Percentiles rank a stretch among this genome's conserved stretches.
Conservation (phyloP, 306 rosid species). For the Quercus agrifolia region DNA sequence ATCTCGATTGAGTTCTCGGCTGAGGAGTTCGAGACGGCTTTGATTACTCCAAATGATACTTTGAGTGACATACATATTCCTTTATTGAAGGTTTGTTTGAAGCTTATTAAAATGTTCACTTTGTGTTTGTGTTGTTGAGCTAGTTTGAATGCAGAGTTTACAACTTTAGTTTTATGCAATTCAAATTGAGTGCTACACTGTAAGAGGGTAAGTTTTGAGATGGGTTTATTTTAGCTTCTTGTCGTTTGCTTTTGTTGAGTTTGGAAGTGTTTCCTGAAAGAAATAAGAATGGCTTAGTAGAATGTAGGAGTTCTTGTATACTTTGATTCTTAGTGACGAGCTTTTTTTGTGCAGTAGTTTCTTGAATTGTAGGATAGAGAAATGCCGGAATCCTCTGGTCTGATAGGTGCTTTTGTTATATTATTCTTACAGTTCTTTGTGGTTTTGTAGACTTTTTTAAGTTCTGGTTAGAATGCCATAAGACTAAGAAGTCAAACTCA, state of each 20-base stretch:
- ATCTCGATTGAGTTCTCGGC: constrained; percentile 80
- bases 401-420: neutral
- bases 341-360: neutral
- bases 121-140: constrained; percentile 7
- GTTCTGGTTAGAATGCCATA: neutral
- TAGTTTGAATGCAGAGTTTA: constrained; percentile 15
- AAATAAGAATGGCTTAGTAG: constrained; percentile 7
- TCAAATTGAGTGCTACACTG: constrained; percentile 7
- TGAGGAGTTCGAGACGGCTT: constrained; percentile 95
- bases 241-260: neutral
- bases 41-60: constrained; percentile 84
- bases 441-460: neutral
- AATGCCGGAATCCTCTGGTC: neutral
- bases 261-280: neutral
- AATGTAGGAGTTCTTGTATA: neutral
- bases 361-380: neutral
- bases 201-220: constrained; percentile 5
- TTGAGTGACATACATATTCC: constrained; percentile 94
- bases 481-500: neutral
- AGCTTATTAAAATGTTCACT: neutral
- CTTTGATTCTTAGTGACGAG: neutral
- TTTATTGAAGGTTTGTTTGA: constrained; percentile 67
- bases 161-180: constrained; percentile 13
- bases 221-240: neutral
- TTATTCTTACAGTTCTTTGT: neutral